Evolutionary conservation across 768 basidiomycete species (phyloP).

Genomic region (Boletus sp.): DNA sequence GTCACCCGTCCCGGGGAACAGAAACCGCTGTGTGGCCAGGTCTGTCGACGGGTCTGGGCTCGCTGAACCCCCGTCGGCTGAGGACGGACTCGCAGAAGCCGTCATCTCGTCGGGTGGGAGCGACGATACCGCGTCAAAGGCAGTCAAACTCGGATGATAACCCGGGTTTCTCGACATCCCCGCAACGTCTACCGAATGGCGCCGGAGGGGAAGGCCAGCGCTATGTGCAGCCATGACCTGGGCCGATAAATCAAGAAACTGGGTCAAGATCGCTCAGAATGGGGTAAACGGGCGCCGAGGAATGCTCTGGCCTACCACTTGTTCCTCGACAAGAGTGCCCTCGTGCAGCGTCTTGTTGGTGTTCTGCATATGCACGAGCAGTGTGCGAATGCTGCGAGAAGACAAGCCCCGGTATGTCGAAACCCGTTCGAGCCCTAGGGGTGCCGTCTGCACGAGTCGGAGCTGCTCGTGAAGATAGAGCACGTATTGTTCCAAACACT

Average conservation of each 20-base stretch:
- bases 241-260: slow-evolving; percentile 31
- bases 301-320: slow-evolving; percentile 38
- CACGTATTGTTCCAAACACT: slow-evolving; percentile 70
- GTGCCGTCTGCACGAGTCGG: slow-evolving; percentile 44
- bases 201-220: slow-evolving; percentile 26
- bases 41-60: slow-evolving; percentile 22
- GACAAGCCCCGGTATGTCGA: slow-evolving; percentile 51
- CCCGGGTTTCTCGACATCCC: slow-evolving; percentile 12
- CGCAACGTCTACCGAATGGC: slow-evolving; percentile 29
- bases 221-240: slow-evolving; percentile 28
- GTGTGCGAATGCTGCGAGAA: slow-evolving; percentile 64
- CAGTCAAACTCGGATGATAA: slow-evolving; percentile 7
- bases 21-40: slow-evolving; percentile 10
- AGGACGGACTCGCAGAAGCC: slow-evolving; percentile 22
- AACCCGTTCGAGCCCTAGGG: slow-evolving; percentile 49
- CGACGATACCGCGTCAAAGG: slow-evolving; percentile 18
- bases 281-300: too few relatives aligned
- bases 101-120: slow-evolving; percentile 15
- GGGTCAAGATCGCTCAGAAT: not conserved
- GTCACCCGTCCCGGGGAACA: slow-evolving; percentile 16
- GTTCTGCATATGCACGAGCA: slow-evolving; percentile 69
- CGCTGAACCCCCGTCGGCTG: slow-evolving; percentile 15
- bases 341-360: slow-evolving; percentile 48
- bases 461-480: slow-evolving; percentile 62
- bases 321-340: slow-evolving; percentile 52